Evolutionary conservation across 306 rosid species (phyloP), one percentile per base, ranked within the genome.

Genomic region (Prunus fruticosa): DNA sequence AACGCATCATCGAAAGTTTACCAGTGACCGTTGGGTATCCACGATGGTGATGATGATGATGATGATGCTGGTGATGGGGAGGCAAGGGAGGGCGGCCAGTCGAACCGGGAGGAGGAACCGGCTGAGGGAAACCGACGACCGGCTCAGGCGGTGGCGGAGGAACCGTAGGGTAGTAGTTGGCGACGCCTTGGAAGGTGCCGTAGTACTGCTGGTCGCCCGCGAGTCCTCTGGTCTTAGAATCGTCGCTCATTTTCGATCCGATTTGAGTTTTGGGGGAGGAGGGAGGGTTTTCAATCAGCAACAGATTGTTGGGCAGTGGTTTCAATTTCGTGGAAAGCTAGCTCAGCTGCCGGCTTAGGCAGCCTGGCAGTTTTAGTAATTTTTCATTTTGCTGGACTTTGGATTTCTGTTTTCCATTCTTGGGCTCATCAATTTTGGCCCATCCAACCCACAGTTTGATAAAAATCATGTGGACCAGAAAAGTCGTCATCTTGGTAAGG

Each of bases 151-250:
- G 80, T 19, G 75, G 86, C 32, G 50, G 87, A 5, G 81, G 84
- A 47, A 84, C 63, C 13, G 85, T 79, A 77, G 84, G 86, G 52
- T 86, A 80, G 60, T 81, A 87, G 72, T 93, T 93, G 45, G 98
- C 88, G 4, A 93, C 97, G 71, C 97, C 97, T 78, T 93, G 98
- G 70, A 91, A 93, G 8, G 98, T 93, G 61, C 96, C 98, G 77
- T 93, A 93, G 82, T 88, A 77, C 47, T 82, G 86, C 69, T 60
- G 71, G 25, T 89, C 88, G 75, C 53, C 41, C 73, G 49, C 10
- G 18, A 83, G 52, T 32, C 70, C 87, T 71, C 25, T 74, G 75
- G 58, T 76, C 77, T 88, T 88, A 52, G 84, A 86, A 27, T 89
- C 91, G 49, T 84, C 86, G 61, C 58, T 81, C 95, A 85, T 90